Evolutionary conservation across 1,284 basidiomycete species (phyloP).

Genomic region (Apiotrichum montevideense): DNA sequence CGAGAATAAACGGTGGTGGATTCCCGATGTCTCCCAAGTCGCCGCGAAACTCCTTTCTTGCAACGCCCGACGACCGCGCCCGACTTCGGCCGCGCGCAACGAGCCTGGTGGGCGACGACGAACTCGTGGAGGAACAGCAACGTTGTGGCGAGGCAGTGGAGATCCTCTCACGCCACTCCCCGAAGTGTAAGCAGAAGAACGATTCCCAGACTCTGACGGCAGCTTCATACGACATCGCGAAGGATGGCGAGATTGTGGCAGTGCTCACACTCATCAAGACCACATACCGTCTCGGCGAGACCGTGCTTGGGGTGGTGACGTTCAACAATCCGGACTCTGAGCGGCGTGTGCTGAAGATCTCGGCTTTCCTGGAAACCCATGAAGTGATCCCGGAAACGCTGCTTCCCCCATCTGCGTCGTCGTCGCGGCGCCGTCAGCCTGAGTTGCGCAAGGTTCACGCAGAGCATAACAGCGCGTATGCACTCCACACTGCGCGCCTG

Average conservation of each 20-base stretch:
- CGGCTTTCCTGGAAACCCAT: conserved; percentile 75
- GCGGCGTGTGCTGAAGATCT: conserved; percentile 54
- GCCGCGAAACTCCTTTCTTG: not conserved
- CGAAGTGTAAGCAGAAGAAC: conserved; percentile 60
- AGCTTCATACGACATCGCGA: conserved; percentile 90
- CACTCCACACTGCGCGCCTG: conserved; percentile 62
- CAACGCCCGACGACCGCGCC: not conserved
- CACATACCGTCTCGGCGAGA: conserved; percentile 82
- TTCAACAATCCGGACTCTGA: conserved; percentile 56
- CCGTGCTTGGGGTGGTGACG: conserved; percentile 77
- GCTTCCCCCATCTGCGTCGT: conserved; percentile 49
- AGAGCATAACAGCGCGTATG: conserved; percentile 70
- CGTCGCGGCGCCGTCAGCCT: conserved; percentile 25
- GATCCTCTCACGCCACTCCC: conserved; percentile 76
- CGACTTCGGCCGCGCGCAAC: conserved; percentile 16
- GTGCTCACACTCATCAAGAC: conserved; percentile 85
- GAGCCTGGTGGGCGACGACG: conserved; percentile 35
- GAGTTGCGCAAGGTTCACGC: conserved; percentile 59
- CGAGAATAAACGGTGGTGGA: not conserved
- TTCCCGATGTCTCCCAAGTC: not conserved
- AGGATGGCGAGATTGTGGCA: conserved; percentile 79
- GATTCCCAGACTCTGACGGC: not conserved
- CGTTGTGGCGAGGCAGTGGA: conserved; percentile 80
- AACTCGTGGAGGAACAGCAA: conserved; percentile 47
- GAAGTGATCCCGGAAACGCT: conserved; percentile 63